Percentiles rank a stretch among this genome's conserved stretches.
phyloP scores from a whole-genome alignment of 1,139 yeast genomes.

The Meyerozyma guilliermondii region DNA sequence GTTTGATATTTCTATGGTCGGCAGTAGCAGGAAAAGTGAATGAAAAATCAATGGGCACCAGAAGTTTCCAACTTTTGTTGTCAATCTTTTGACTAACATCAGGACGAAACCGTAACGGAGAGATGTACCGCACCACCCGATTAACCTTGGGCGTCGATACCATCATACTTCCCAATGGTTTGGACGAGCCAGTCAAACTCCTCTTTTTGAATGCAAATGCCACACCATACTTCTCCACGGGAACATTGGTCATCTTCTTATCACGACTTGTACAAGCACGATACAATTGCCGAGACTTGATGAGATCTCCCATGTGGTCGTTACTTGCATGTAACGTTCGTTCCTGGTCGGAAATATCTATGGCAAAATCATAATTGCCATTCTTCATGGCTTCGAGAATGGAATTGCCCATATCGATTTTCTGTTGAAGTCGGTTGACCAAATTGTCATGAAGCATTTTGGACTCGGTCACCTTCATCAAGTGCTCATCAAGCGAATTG shows the following conservation, averaged over 20 bases:
- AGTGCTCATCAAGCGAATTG: slow-evolving; percentile 7
- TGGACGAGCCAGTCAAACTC: slow-evolving; percentile 9
- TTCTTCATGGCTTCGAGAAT: slow-evolving; percentile 15
- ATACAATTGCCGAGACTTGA: slow-evolving; percentile 10
- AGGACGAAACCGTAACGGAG: slow-evolving; percentile 23
- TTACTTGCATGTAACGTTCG: slow-evolving; percentile 2
- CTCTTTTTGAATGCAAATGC: slow-evolving; percentile 12
- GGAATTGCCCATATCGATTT: slow-evolving; percentile 19
- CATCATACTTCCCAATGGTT: slow-evolving; percentile 15
- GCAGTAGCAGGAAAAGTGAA: slow-evolving; percentile 10
- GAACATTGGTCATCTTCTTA: neutral
- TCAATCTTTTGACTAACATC: slow-evolving; percentile 6
- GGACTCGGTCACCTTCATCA: slow-evolving; percentile 14
- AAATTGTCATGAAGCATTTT: slow-evolving; percentile 24
- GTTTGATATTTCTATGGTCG: slow-evolving; percentile 1
- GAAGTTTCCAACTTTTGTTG: slow-evolving; percentile 22
- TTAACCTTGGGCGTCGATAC: slow-evolving; percentile 24
- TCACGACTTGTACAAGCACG: neutral
- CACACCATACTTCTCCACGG: slow-evolving; percentile 8
- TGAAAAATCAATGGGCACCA: slow-evolving; percentile 23
- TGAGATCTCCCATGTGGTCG: slow-evolving; percentile 6
- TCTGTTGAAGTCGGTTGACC: slow-evolving; percentile 23
- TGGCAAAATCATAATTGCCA: slow-evolving; percentile 9
- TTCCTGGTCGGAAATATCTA: slow-evolving; percentile 11
- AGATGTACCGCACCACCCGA: slow-evolving; percentile 26